These are phyloP conservation scores for Penicillium simplicissimum DNA, from an alignment of 495 filamentous ascomycete species.

Conservation along the genomic window DNA sequence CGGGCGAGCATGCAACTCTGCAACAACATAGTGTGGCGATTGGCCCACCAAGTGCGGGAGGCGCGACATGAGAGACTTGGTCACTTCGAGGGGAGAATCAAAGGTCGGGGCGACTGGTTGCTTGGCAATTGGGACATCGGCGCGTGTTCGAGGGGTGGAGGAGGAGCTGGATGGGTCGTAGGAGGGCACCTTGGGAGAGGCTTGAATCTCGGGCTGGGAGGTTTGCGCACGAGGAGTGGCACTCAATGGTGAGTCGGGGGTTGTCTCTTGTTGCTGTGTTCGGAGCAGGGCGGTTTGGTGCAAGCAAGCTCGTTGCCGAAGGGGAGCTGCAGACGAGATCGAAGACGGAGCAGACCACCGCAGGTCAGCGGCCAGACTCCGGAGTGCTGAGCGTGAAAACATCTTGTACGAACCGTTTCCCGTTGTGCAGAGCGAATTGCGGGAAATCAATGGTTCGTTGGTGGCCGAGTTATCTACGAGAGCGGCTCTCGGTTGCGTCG, in stretches of 20 bases:
- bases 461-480: conserved; percentile 11
- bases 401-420: conserved; percentile 27
- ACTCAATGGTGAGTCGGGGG: conserved; percentile 34
- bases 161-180: conserved; percentile 19
- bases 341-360: conserved; percentile 35
- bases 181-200: conserved; percentile 9
- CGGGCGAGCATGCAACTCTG: conserved; percentile 81
- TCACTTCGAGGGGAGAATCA: conserved; percentile 44
- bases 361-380: conserved; percentile 38
- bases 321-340: conserved; percentile 40
- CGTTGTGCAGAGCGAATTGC: conserved; percentile 11
- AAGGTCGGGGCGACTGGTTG: conserved; percentile 41
- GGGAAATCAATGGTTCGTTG: conserved; percentile 18
- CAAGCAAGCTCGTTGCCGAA: conserved; percentile 36
- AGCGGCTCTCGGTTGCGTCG: conserved; percentile 24
- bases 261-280: conserved; percentile 23
- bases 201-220: conserved; percentile 16
- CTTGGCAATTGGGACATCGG: conserved; percentile 33
- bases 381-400: conserved; percentile 45
- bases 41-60: conserved; percentile 80
- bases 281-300: conserved; percentile 28
- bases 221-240: conserved; percentile 33
- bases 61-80: conserved; percentile 60
- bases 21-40: conserved; percentile 78
- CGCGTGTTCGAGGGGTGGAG: conserved; percentile 22